Evolutionary conservation across 257 asterid genomes (phyloP), one percentile per base, ranked within the genome.

Genomic region (Rhazya stricta): DNA sequence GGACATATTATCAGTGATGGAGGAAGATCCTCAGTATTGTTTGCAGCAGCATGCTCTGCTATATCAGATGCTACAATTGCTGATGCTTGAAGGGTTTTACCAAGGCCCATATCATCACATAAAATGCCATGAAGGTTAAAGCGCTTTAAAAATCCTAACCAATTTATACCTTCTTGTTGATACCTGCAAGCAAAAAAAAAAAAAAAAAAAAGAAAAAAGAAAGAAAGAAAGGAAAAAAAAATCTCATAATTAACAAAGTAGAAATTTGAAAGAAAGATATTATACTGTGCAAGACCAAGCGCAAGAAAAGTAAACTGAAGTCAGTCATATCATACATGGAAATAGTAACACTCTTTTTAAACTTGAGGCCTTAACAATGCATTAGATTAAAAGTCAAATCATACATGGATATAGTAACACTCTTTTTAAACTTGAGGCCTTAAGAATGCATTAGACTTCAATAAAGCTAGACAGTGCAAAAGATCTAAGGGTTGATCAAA

Each of bases 91-190:
- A 95, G 99, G 78, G 99, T 95, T 85, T 95, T 95, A 72, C 99
- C 99, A 71, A 95, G 94, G 74, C 99, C 99, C 99, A 95, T 95
- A 83, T 95, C 99, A 85, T 95, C 99, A 80, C 99, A 92, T 84
- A 95, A 86, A 73, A 95, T 90, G 74, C 99, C 99, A 53, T 95
- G 98, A 83, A 95, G 99, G 79, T 87, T 92, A 84, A 95, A 95
- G 72, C 99, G 89, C 82, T 88, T 95, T 77, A 95, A 84, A 87
- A 95, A 95, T 69, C 96, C 92, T 71, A 95, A 84, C 99, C 99
- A 95, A 85, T 95, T 95, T 82, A 95, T 89, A 76, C 99, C 99
- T 92, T 95, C 99, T 81, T 95, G 98, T 80, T 95, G 99, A 85
- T 95, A 95, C 96, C 99, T 94, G 84, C 77, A 83, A 83, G 72